Conservation (phyloP, 2,329 filamentous ascomycete species). For the Clarireedia homoeocarpa region DNA sequence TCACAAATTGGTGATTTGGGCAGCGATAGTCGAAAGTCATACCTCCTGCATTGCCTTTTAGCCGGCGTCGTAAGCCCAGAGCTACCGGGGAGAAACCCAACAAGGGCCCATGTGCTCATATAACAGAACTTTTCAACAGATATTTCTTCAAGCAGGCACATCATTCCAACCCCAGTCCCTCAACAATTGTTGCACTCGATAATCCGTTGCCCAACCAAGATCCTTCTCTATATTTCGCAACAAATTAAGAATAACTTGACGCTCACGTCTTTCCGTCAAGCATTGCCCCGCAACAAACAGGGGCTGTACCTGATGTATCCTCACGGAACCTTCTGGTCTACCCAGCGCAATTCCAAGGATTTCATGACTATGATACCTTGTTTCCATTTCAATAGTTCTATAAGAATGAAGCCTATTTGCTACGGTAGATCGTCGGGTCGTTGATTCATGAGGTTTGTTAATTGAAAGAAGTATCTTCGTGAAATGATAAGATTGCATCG, state of each 20-base stretch:
- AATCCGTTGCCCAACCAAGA: slow-evolving; percentile 55
- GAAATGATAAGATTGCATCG: slow-evolving; percentile 60
- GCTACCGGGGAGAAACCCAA: too few relatives aligned
- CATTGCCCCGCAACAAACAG: slow-evolving; percentile 57
- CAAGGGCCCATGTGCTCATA: too few relatives aligned
- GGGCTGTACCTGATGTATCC: slow-evolving; percentile 51
- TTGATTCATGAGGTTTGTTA: slow-evolving; percentile 50
- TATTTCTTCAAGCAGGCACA: too few relatives aligned
- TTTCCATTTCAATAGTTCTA: slow-evolving; percentile 46
- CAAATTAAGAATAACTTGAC: slow-evolving; percentile 45
- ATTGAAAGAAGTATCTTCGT: slow-evolving; percentile 52
- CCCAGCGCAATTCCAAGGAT: slow-evolving; percentile 53
- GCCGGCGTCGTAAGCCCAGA: too few relatives aligned
- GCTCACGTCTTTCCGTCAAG: slow-evolving; percentile 45
- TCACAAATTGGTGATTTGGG: too few relatives aligned
- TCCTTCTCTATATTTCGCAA: slow-evolving; percentile 54
- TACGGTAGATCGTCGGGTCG: slow-evolving; percentile 42
- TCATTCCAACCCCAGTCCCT: slow-evolving; percentile 33
- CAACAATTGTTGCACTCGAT: slow-evolving; percentile 47
- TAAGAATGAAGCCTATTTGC: slow-evolving; percentile 48
- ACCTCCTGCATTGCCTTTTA: too few relatives aligned
- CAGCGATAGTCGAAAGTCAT: too few relatives aligned
- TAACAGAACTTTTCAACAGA: too few relatives aligned
- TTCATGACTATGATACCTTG: slow-evolving; percentile 49
- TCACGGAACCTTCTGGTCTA: slow-evolving; percentile 46